These are phyloP conservation scores for Haplographium delicatum DNA, from an alignment of 495 filamentous ascomycete genomes.

Conservation along the genomic window DNA sequence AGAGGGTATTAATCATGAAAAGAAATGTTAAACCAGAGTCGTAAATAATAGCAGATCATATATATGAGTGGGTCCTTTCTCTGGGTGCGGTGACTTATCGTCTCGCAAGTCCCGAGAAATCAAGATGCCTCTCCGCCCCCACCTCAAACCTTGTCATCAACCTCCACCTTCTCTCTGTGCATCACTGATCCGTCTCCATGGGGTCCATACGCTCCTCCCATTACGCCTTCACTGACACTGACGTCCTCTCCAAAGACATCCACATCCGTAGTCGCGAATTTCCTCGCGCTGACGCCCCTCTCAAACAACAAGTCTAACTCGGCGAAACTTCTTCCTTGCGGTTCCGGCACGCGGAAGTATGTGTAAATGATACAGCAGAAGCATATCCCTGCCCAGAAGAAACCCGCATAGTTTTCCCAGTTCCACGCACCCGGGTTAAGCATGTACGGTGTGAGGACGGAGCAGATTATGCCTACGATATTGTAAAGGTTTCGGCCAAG, in stretches of 20 bases:
- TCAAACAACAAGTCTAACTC: slow-evolving; percentile 74
- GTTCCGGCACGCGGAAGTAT: slow-evolving; percentile 73
- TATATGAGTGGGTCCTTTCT: too few species aligned
- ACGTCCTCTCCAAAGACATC: slow-evolving; percentile 63
- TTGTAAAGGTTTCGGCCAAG: slow-evolving; percentile 69
- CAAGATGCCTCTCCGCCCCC: too few species aligned
- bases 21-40: too few species aligned
- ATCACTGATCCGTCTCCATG: slow-evolving; percentile 12
- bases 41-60: too few species aligned
- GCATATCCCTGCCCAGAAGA: slow-evolving; percentile 75
- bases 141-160: too few species aligned
- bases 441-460: slow-evolving; percentile 71
- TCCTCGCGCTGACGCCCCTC: slow-evolving; percentile 55
- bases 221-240: slow-evolving; percentile 33
- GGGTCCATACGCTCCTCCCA: slow-evolving; percentile 43
- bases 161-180: slow-evolving; percentile 1
- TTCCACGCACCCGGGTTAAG: slow-evolving; percentile 69
- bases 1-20: too few species aligned
- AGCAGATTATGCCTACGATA: slow-evolving; percentile 61
- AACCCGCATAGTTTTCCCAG: slow-evolving; percentile 74
- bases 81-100: too few species aligned
- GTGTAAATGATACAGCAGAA: slow-evolving; percentile 69
- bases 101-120: too few species aligned
- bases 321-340: slow-evolving; percentile 62
- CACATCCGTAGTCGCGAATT: slow-evolving; percentile 60